These are phyloP conservation scores for Cyamopsis tetragonoloba DNA, from an alignment of 306 rosid genomes.

Conservation along the genomic window DNA sequence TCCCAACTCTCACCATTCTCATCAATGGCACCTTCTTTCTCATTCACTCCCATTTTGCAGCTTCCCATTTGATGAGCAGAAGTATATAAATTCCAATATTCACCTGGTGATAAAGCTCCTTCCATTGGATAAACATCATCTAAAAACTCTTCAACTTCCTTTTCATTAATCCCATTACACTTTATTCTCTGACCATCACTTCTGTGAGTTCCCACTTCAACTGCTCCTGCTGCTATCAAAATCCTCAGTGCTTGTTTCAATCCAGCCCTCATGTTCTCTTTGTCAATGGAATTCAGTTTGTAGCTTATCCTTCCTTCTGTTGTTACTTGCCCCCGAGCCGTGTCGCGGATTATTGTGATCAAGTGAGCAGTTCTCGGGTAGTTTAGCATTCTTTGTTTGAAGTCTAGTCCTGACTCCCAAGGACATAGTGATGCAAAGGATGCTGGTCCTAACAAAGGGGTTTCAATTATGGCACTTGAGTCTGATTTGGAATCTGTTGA, in stretches of 20 bases:
- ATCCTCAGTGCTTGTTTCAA: conserved; percentile 31
- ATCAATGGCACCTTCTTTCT: conserved; percentile 62
- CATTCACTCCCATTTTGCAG: conserved; percentile 69
- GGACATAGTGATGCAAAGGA: conserved; percentile 52
- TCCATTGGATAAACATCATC: conserved; percentile 31
- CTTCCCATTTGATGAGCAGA: conserved; percentile 91
- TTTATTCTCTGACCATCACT: conserved; percentile 39
- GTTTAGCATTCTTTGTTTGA: conserved; percentile 56
- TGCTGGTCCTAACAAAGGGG: conserved; percentile 65
- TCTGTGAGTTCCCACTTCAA: conserved; percentile 40
- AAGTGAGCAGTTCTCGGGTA: conserved; percentile 63
- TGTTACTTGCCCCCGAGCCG: conserved; percentile 51
- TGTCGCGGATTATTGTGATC: conserved; percentile 62
- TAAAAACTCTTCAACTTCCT: conserved; percentile 26
- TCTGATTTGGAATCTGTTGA: conserved; percentile 31
- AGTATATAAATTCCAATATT: conserved; percentile 42
- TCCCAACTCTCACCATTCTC: conserved; percentile 80
- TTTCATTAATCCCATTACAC: conserved; percentile 5
- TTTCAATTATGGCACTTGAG: conserved; percentile 58
- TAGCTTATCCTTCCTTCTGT: conserved; percentile 48
- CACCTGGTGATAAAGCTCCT: conserved; percentile 42
- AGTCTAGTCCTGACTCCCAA: conserved; percentile 67
- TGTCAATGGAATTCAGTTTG: conserved; percentile 21
- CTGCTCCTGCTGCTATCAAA: conserved; percentile 35
- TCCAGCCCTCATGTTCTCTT: conserved; percentile 28